A percentile compares a stretch with the other conserved stretches of the same genome.
Conservation (phyloP, 495 filamentous ascomycete species). For the Annulohypoxylon bovei region DNA sequence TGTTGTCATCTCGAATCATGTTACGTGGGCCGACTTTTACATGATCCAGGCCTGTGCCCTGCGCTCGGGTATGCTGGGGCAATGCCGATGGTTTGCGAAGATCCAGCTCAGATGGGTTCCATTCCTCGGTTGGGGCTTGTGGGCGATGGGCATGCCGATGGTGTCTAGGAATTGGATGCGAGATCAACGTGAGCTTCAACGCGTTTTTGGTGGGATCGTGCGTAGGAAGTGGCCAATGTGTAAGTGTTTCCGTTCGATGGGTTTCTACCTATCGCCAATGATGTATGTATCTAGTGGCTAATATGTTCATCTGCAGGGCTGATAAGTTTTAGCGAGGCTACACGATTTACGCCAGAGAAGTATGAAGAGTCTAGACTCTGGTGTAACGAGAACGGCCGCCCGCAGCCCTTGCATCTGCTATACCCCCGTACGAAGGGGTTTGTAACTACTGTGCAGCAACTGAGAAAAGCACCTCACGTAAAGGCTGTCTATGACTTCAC, state of each 20-base stretch:
- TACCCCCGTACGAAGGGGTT: constrained; percentile 68
- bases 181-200: constrained; percentile 63
- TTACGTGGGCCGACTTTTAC: constrained; percentile 69
- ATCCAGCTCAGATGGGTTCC: constrained; percentile 64
- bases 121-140: constrained; percentile 68
- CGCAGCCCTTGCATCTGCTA: constrained; percentile 62
- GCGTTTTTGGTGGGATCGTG: constrained; percentile 61
- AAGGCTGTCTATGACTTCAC: constrained; percentile 68
- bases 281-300: constrained; percentile 12
- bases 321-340: constrained; percentile 67
- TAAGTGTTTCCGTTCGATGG: constrained; percentile 44
- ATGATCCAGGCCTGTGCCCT: constrained; percentile 66
- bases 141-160: constrained; percentile 70
- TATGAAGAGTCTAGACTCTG: constrained; percentile 58
- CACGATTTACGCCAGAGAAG: constrained; percentile 64
- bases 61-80: constrained; percentile 63
- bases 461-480: constrained; percentile 61
- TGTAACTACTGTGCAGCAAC: constrained; percentile 62
- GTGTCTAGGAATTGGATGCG: constrained; percentile 65
- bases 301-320: constrained; percentile 53
- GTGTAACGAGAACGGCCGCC: constrained; percentile 57
- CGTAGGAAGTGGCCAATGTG: constrained; percentile 63
- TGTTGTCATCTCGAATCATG: constrained; percentile 67
- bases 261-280: neutral
- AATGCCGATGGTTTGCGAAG: constrained; percentile 68